Percentiles rank a stretch among this genome's conserved stretches.
Conservation (phyloP, 2,329 filamentous ascomycete species). For the Nothophoma quercina region DNA sequence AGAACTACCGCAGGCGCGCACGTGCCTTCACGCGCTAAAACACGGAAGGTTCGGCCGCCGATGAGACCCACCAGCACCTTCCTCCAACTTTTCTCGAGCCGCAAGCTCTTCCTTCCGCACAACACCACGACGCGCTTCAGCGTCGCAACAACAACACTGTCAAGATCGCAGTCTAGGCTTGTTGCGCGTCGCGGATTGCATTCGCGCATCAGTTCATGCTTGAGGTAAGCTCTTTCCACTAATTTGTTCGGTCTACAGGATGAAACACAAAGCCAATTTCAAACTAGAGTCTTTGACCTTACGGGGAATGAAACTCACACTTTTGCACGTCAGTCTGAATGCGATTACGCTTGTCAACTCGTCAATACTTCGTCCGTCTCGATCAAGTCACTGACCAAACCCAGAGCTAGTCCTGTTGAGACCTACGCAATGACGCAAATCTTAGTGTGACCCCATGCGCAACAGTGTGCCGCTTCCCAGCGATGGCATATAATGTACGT, state of each 20-base stretch:
- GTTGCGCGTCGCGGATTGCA: not conserved
- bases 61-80: slow-evolving; percentile 21
- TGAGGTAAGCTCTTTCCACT: slow-evolving; percentile 23
- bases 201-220: not conserved
- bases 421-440: not conserved
- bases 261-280: slow-evolving; percentile 53
- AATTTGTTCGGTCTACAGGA: slow-evolving; percentile 37
- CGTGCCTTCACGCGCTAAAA: not conserved
- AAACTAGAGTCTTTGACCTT: slow-evolving; percentile 58
- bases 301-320: slow-evolving; percentile 52
- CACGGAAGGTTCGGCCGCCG: slow-evolving; percentile 29
- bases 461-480: too few species aligned
- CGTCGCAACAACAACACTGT: not conserved
- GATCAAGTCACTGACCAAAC: slow-evolving; percentile 25
- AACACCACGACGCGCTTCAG: slow-evolving; percentile 5
- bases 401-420: slow-evolving; percentile 4
- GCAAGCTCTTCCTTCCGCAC: slow-evolving; percentile 9
- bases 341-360: slow-evolving; percentile 19
- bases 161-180: not conserved
- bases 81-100: slow-evolving; percentile 24
- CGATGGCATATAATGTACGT: not conserved
- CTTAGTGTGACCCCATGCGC: too few species aligned
- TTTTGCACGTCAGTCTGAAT: slow-evolving; percentile 56
- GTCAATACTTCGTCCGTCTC: not conserved
- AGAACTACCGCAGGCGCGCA: slow-evolving; percentile 1